Base-by-base conservation (phyloP, 306 rosid species). In the Trifolium dubium region DNA sequence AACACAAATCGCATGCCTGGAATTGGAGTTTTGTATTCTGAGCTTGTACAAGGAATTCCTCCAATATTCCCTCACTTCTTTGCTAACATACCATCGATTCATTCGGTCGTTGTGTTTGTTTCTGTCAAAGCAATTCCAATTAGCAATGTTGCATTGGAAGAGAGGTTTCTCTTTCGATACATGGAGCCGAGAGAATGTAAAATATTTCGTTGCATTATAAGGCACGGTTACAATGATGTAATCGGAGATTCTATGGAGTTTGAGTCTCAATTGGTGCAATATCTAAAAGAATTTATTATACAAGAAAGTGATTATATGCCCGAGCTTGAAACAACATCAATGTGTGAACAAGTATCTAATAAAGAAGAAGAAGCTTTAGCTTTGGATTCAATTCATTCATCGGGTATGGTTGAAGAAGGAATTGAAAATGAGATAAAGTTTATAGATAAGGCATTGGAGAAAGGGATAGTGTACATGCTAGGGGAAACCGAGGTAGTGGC, bases 401-500 rank as follows among this genome's bases (percentile, higher is more conserved):
- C 10, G 5, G 50, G 7, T 18, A 8, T 11, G 34, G 17, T 5
- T 35, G 41, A 44, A n/a, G n/a, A n/a, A 39, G 79, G 77, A 32
- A 75, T 76, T 47, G 84, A 83, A 2, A 80, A 77, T 19, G 90
- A 85, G 80, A 65, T 77, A 61, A 60, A 41, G 14, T 85, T 87
- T 34, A 79, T 85, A 47, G 84, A 87, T 37, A 72, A 32, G 28
- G 90, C 86, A 3, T 74, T 71, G 85, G 77, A 87, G 46, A 72
- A 80, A 5, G 86, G 92, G 4, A 82, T 89, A 29, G 88, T 89
- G 10, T 78, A 89, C 75, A 77, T 87, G 30, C 43, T 87, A 34
- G 92, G 87, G 28, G 87, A 87, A 72, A 79, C 82, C 17, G 86
- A 89, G 74, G 88, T 87, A 43, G 82, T 84, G 73, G 89, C 92